Evolutionary conservation across 2,329 filamentous ascomycete genomes (phyloP), one percentile per base, ranked within the genome.

Genomic region (Daldinia eschscholtzii): DNA sequence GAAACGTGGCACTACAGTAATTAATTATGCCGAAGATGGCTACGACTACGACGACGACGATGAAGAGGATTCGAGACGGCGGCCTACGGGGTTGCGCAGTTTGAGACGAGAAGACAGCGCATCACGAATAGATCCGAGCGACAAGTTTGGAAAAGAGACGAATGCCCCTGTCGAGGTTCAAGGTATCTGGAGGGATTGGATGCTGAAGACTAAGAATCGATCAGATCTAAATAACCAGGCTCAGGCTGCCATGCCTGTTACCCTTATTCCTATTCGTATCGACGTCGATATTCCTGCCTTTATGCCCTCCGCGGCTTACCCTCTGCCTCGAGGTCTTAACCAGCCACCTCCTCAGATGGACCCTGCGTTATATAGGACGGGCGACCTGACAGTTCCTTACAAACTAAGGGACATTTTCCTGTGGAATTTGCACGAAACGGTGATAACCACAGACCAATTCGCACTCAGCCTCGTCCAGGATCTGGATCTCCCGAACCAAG

Each of bases 1-100:
- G 7, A 98, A 99, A 84, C 92, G 96, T 81, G 96, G 96, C 65
- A 98, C 96, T 1, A 96, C 93, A 37, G 93, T 95, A 71, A 96
- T 98, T 82, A 99, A 98, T 83, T 99, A 99, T 78, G 95, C 96
- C 26, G 96, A 99, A 79, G 95, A 98, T 79, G 94, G 94, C 53
- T 97, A 91, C 77, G 95, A 98, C 73, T 94, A 95, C 76, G 80
- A 88, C 64, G 88, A 89, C 41, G 88, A 91, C 63, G 92, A 93
- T 70, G 91, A 92, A 57, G 92, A 93, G 70, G 91, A 93, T 62
- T 85, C 88, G 67, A 88, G 93, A 71, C 90, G 95, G 70, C 91
- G 91, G 1, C 92, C 93, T 12, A 97, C 94, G 0, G 94, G 94
- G 4, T 80, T 98, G 80, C 91, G 94, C 74, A 98, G 92, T 76